A percentile compares a stretch with the other conserved stretches of the same genome.
These are phyloP conservation scores for Penicillium mononematosum DNA, from an alignment of 495 filamentous ascomycete genomes.

Conservation along the genomic window DNA sequence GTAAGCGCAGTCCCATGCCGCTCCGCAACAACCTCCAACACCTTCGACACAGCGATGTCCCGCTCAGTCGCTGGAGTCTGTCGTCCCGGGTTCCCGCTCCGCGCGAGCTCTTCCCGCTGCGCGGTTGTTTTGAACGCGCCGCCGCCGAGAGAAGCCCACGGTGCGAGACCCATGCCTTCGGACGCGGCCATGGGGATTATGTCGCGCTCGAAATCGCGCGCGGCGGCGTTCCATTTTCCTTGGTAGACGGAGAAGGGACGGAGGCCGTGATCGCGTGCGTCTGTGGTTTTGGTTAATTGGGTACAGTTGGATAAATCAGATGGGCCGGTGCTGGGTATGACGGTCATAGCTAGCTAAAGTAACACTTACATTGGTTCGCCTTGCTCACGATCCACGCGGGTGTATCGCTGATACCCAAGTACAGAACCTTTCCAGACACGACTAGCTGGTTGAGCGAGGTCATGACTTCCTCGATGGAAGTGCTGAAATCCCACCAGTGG, in stretches of 20 bases:
- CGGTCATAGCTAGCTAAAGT: not conserved
- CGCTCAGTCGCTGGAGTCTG: constrained; percentile 13
- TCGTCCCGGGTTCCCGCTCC: constrained; percentile 24
- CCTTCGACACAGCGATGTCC: constrained; percentile 45
- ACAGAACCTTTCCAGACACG: constrained; percentile 62
- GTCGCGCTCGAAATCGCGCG: constrained; percentile 68
- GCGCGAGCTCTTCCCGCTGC: constrained; percentile 21
- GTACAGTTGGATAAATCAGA: too few species aligned
- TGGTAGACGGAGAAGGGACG: constrained; percentile 67
- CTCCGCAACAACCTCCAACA: constrained; percentile 59
- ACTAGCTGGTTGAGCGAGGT: constrained; percentile 62
- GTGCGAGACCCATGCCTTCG: constrained; percentile 69
- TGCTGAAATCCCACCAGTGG: constrained; percentile 67
- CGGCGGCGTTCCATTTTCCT: constrained; percentile 59
- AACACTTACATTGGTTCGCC: constrained; percentile 52
- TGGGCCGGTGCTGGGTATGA: not conserved
- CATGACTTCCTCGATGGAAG: constrained; percentile 68
- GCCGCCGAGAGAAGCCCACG: constrained; percentile 63
- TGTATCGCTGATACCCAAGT: constrained; percentile 67
- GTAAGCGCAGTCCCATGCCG: constrained; percentile 52
- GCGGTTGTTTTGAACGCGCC: constrained; percentile 41
- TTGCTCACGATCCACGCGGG: constrained; percentile 70
- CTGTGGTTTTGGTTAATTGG: constrained; percentile 21
- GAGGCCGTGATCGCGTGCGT: constrained; percentile 63
- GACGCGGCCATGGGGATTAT: constrained; percentile 63